Conservation (phyloP, 2,329 filamentous ascomycete genomes). For the Epichloe sylvatica region DNA sequence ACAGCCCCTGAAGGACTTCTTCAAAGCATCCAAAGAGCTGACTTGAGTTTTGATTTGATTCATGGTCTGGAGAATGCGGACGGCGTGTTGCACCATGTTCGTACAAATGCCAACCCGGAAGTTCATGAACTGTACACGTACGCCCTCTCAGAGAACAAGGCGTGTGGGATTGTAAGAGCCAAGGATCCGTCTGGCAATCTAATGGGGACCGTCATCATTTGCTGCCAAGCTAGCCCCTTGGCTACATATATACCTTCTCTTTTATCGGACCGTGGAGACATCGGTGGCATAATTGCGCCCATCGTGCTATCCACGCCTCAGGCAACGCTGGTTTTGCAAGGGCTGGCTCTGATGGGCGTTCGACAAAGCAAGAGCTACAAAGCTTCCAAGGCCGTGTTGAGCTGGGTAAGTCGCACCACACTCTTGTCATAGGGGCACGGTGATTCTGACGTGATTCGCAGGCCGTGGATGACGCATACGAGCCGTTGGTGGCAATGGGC, state of each 20-base stretch:
- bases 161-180: constrained; percentile 71
- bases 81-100: constrained; percentile 60
- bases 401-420: constrained; percentile 51
- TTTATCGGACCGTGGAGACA: constrained; percentile 41
- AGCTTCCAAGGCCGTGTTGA: constrained; percentile 57
- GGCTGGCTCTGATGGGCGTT: constrained; percentile 65
- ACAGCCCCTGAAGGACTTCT: constrained; percentile 61
- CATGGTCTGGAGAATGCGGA: constrained; percentile 66
- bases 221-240: constrained; percentile 54
- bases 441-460: constrained; percentile 19
- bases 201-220: constrained; percentile 67
- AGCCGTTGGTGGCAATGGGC: constrained; percentile 64
- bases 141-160: constrained; percentile 55
- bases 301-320: constrained; percentile 58
- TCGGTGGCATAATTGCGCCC: constrained; percentile 68
- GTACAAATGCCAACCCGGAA: constrained; percentile 59
- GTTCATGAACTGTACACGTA: constrained; percentile 67
- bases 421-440: no score
- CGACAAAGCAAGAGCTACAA: constrained; percentile 71
- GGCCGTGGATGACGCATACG: constrained; percentile 57
- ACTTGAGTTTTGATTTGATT: constrained; percentile 70
- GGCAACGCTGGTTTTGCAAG: constrained; percentile 57
- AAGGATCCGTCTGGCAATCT: constrained; percentile 55
- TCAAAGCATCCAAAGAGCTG: constrained; percentile 56
- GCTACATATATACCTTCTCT: constrained; percentile 57